Conservation (phyloP, 2,329 filamentous ascomycete genomes). For the Huntiella abstrusa region DNA sequence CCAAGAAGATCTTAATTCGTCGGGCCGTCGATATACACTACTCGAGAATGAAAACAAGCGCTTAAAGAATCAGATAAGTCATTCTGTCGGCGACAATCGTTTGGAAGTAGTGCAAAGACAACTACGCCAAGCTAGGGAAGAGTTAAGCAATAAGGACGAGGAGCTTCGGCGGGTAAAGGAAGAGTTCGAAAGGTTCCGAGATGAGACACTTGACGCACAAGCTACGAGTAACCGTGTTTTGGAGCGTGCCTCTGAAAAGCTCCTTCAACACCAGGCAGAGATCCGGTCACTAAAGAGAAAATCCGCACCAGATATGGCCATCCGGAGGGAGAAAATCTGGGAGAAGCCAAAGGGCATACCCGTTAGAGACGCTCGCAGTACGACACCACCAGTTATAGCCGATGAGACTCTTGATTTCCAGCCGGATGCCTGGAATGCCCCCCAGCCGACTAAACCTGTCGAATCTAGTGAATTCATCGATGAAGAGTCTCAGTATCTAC, state of each 20-base stretch:
- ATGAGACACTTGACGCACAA: conserved; percentile 33
- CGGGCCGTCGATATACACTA: conserved; percentile 25
- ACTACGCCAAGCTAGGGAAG: conserved; percentile 25
- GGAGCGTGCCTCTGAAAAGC: conserved; percentile 36
- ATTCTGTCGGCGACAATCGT: conserved; percentile 11
- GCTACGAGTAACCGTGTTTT: conserved; percentile 36
- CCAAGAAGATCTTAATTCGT: conserved; percentile 28
- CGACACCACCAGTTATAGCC: not conserved
- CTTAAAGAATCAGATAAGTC: conserved; percentile 12
- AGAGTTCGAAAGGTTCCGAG: conserved; percentile 35
- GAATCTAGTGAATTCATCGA: too few species aligned
- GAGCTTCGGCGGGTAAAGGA: conserved; percentile 29
- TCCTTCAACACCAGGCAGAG: conserved; percentile 35
- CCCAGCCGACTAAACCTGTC: too few species aligned
- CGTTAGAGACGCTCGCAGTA: not conserved
- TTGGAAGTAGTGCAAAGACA: conserved; percentile 14
- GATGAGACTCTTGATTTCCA: not conserved
- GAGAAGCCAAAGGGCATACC: not conserved
- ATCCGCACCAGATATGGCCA: not conserved
- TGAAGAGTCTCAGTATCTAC: too few species aligned
- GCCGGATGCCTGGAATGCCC: too few species aligned
- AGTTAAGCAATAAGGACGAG: conserved; percentile 27
- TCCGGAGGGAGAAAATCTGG: not conserved
- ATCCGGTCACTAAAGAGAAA: conserved; percentile 21
- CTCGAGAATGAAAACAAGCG: conserved; percentile 20